Base-by-base conservation (phyloP, 306 rosid species). In the Prosopis cineraria region DNA sequence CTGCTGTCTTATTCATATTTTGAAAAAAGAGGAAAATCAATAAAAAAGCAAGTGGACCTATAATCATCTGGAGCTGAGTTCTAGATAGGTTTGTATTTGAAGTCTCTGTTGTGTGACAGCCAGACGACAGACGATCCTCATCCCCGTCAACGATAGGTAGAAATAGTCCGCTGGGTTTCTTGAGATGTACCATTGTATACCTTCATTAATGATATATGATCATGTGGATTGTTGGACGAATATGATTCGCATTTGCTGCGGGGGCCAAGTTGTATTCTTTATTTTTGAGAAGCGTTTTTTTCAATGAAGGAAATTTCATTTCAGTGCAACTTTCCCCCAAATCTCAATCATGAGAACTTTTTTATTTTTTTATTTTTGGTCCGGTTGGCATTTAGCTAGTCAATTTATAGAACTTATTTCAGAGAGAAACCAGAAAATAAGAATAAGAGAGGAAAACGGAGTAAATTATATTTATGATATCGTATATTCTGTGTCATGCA, bases 71-170 rank as follows among this genome's bases (percentile, higher is more conserved):
- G 16, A 14, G 22, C 53, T 47, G 16, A 50, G 8, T 8, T 3
- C 3, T 34, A 19, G 7, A 34, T 69, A 22, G 13, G n/a, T 36
- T 65, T 37, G 59, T 34, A 22, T 80, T 78, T 78, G 7, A 13
- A 45, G 81, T 45, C 7, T 62, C 2, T 50, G 55, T 6, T 78
- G 37, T 17, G 77, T 59, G 76, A 29, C 47, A 69, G 83, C 74
- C 65, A 52, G 62, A 30, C 62, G 60, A 78, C 59, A 68, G 39
- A 22, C 20, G 20, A 68, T 34, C 50, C 77, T 16, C 45, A 63
- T 63, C 37, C 77, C 77, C 56, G 62, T 43, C 55, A 62, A 70
- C 34, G 13, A 48, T 31, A 55, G 40, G 74, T 45, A 72, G 60
- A 77, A 72, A 72, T 25, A 75, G 47, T 56, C 82, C 65, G 14